These are phyloP conservation scores for Botryotinia calthae DNA, from an alignment of 2,329 filamentous ascomycete genomes.

Conservation along the genomic window DNA sequence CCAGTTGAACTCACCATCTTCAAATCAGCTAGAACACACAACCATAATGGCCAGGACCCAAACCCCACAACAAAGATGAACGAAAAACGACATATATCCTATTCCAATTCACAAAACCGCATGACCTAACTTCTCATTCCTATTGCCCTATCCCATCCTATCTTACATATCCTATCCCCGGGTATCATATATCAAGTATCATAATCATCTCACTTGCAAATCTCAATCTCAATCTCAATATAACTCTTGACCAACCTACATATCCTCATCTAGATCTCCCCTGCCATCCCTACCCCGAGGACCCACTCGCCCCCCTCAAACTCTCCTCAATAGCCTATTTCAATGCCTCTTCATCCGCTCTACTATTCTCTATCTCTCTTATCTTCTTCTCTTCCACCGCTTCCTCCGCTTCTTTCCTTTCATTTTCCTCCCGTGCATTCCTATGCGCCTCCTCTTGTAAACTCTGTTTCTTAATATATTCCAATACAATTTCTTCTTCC, in stretches of 20 bases:
- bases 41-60: neutral
- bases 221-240: too few species aligned
- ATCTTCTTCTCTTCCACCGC: slow-evolving; percentile 14
- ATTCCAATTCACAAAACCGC: neutral
- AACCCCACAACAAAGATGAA: neutral
- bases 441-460: slow-evolving; percentile 61
- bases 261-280: neutral
- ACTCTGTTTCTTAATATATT: slow-evolving; percentile 77
- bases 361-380: slow-evolving; percentile 25
- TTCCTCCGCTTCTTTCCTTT: neutral
- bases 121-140: neutral
- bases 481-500: slow-evolving; percentile 72
- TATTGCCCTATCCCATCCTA: neutral
- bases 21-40: too few species aligned
- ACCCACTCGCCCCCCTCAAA: slow-evolving; percentile 41
- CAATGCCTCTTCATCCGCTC: slow-evolving; percentile 56
- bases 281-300: neutral
- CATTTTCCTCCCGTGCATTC: slow-evolving; percentile 21
- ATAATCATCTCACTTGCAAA: neutral
- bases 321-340: slow-evolving; percentile 55
- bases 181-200: neutral
- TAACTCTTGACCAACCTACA: neutral
- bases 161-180: neutral
- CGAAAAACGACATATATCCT: neutral
- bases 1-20: too few species aligned